Base-by-base conservation (phyloP, 176 grass and related monocot genomes). In the Carex cristatella region DNA sequence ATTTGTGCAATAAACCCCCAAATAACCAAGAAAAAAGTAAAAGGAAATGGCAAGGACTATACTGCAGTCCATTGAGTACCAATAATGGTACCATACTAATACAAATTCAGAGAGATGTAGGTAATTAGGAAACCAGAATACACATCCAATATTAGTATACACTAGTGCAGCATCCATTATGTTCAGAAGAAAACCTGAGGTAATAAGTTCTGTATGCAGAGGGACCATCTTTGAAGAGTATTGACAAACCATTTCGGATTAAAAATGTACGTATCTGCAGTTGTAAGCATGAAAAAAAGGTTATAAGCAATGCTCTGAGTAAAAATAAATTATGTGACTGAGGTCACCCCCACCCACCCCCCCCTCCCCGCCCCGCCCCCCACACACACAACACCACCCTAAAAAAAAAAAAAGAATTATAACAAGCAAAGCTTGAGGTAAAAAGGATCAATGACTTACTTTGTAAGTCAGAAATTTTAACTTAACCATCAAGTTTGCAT, bases 381-480 rank as follows among this genome's bases (percentile, higher is more conserved):
- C 46, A 49, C 46, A 2, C 37, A 38, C 37, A 37, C 35, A 37
- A 37, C 1, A 37, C 38, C 38, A 38, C 38, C 38, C 38, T 40
- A 40, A 40, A 51, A 51, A 51, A 51, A 10, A 46, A 71, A 14
- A n/a, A n/a, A n/a, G n/a, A n/a, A n/a, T 16, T 56, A 72, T 57
- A 57, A 33, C 7, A 58, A 35, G 23, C 48, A 76, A 56, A 78
- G 28, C 28, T 57, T 32, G 12, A 78, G 19, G 5, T 16, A 57
- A 58, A 32, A 79, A 37, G 30, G 30, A 57, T 7, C 30, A 35
- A 35, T 79, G 35, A 86, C 56, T 76, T 92, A 91, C 95, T 89
- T 98, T 98, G 79, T 98, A 98, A 40, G 95, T 95, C 80, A 98
- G 82, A 87, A 98, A 98, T 88, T 98, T 98, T 74, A 98, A 84